Percentiles rank a stretch among this genome's conserved stretches.
Evolutionary conservation across 2,329 filamentous ascomycete species (phyloP).

Genomic region (Aspergillus unguis): DNA sequence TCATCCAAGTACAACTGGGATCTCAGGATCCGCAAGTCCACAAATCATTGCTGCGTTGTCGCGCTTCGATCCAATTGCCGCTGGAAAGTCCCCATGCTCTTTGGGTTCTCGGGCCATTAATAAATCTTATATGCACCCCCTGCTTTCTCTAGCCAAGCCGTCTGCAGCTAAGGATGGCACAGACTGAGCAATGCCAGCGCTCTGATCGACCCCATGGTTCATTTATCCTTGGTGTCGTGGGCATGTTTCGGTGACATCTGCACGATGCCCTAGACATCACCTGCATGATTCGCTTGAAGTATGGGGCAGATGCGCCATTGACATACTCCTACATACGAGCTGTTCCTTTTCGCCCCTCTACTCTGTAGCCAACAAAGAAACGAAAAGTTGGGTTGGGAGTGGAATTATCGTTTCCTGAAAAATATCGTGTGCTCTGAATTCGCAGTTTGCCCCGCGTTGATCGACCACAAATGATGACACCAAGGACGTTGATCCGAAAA

Average conservation of each 20-base stretch:
- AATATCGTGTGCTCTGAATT: conserved; percentile 8
- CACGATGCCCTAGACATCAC: conserved; percentile 4
- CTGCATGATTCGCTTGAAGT: conserved; percentile 10
- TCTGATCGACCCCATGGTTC: conserved; percentile 15
- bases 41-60: conserved; percentile 15
- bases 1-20: conserved; percentile 1
- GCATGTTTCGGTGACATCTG: conserved; percentile 4
- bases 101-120: conserved; percentile 2
- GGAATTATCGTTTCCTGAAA: not conserved
- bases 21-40: conserved; percentile 12
- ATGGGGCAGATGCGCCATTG: not conserved
- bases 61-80: conserved; percentile 11
- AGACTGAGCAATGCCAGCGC: conserved; percentile 12
- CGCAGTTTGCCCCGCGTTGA: conserved; percentile 10
- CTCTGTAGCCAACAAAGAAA: not conserved
- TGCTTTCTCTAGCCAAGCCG: conserved; percentile 7
- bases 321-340: not conserved
- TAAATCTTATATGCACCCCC: conserved; percentile 11
- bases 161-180: conserved; percentile 13
- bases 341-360: not conserved
- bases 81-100: conserved; percentile 5
- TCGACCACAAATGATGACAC: conserved; percentile 2
- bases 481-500: conserved; percentile 8
- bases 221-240: conserved; percentile 7
- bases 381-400: not conserved